phyloP scores from a whole-genome alignment of 2,329 filamentous ascomycete species.

The Pleomassaria siparia region DNA sequence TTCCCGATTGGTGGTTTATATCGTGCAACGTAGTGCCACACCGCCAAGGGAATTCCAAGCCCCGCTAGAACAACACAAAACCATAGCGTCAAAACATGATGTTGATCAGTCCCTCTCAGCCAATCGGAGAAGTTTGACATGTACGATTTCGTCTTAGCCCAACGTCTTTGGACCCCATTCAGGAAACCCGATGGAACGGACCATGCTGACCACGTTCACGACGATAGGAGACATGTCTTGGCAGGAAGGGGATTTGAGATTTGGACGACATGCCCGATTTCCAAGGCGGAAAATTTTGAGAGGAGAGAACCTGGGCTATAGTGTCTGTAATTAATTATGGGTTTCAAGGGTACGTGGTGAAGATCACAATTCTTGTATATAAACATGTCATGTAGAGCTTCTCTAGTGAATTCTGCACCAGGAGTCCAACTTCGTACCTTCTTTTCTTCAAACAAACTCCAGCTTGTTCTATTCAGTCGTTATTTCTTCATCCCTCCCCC shows the following conservation, averaged over 20 bases:
- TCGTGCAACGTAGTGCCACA: neutral
- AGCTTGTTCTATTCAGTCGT: neutral
- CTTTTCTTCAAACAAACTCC: constrained; percentile 1
- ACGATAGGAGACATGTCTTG: neutral
- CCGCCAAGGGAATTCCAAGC: neutral
- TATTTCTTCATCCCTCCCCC: neutral
- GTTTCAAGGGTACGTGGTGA: neutral
- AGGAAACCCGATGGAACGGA: neutral
- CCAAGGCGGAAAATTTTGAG: constrained; percentile 1
- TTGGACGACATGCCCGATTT: neutral
- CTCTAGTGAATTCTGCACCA: neutral
- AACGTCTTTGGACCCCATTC: neutral
- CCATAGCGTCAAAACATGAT: neutral
- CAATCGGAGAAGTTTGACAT: neutral
- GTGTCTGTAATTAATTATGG: constrained; percentile 1
- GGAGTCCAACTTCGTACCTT: constrained; percentile 1
- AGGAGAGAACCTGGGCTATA: neutral
- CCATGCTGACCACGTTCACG: neutral
- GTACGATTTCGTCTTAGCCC: neutral
- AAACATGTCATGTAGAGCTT: neutral
- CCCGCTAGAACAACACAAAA: constrained; percentile 1
- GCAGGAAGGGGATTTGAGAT: neutral
- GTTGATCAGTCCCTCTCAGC: neutral
- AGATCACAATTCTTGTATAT: neutral
- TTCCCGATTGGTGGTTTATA: constrained; percentile 2